Percentiles rank a stretch among this genome's conserved stretches.
Conservation (phyloP, 2,329 filamentous ascomycete genomes). For the Dissoconium aciculare region DNA sequence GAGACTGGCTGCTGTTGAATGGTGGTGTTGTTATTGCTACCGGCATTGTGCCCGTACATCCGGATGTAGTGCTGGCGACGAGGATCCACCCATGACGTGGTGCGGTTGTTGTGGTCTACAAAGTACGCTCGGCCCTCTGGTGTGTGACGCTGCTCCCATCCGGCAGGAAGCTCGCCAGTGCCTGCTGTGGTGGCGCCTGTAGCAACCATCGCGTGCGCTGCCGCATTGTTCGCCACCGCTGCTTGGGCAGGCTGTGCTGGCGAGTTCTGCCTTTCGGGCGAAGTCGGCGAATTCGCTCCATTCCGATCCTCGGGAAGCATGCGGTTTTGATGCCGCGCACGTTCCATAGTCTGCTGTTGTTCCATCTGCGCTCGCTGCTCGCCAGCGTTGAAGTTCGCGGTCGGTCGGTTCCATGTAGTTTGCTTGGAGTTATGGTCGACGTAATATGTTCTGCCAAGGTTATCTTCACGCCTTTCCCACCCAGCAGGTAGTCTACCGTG, state of each 20-base stretch:
- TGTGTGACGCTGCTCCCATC: slow-evolving; percentile 93
- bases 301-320: slow-evolving; percentile 93
- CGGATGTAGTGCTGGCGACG: slow-evolving; percentile 94
- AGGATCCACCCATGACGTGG: slow-evolving; percentile 96
- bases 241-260: slow-evolving; percentile 25
- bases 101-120: slow-evolving; percentile 95
- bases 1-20: slow-evolving; percentile 97
- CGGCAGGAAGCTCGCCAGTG: slow-evolving; percentile 82
- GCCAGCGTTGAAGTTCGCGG: slow-evolving; percentile 58
- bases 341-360: slow-evolving; percentile 82
- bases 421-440: slow-evolving; percentile 95
- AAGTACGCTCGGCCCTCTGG: slow-evolving; percentile 93
- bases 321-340: slow-evolving; percentile 84
- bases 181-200: slow-evolving; percentile 89
- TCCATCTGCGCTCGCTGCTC: slow-evolving; percentile 69
- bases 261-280: slow-evolving; percentile 30
- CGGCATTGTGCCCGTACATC: slow-evolving; percentile 84
- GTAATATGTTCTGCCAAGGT: slow-evolving; percentile 89
- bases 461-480: slow-evolving; percentile 93
- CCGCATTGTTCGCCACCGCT: slow-evolving; percentile 28
- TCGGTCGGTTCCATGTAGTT: slow-evolving; percentile 89
- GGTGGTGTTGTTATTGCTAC: slow-evolving; percentile 53
- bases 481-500: slow-evolving; percentile 82
- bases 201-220: slow-evolving; percentile 72
- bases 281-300: slow-evolving; percentile 76